A percentile compares a stretch with the other conserved stretches of the same genome.
Evolutionary conservation across 2,329 filamentous ascomycete species (phyloP).

Genomic region (Bimuria novae-zelandiae): DNA sequence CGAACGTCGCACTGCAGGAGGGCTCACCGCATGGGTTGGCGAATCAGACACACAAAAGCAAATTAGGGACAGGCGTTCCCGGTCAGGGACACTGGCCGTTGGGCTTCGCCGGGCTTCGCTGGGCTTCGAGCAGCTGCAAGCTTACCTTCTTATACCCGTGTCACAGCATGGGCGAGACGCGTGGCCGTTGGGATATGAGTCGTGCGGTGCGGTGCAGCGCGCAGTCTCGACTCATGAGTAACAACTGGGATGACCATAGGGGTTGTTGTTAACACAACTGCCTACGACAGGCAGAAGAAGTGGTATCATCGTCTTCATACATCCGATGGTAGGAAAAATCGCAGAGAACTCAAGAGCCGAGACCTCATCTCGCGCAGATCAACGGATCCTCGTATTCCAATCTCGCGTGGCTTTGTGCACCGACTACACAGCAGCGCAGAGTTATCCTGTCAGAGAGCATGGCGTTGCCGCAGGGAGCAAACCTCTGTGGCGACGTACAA

Average conservation of each 20-base stretch:
- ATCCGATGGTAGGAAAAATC: too few relatives aligned
- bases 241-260: not conserved
- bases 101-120: too few relatives aligned
- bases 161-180: conserved; percentile 13
- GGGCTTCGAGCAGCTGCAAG: too few relatives aligned
- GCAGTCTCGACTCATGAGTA: not conserved
- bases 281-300: too few relatives aligned
- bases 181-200: conserved; percentile 25
- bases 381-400: not conserved
- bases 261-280: too few relatives aligned
- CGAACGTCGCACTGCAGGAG: conserved; percentile 26
- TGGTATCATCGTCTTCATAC: too few relatives aligned
- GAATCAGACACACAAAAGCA: conserved; percentile 2
- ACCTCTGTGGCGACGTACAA: conserved; percentile 3
- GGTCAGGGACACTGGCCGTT: conserved; percentile 6
- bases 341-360: too few relatives aligned
- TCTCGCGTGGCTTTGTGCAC: conserved; percentile 8
- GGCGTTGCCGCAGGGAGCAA: conserved; percentile 6
- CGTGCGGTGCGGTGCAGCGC: conserved; percentile 1
- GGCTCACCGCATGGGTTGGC: not conserved
- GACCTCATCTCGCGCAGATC: not conserved
- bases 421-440: not conserved
- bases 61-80: not conserved
- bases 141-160: not conserved
- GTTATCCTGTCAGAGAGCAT: not conserved